Base-by-base conservation (phyloP, 371 early-diverging fungal species). In the Circinella minor region DNA sequence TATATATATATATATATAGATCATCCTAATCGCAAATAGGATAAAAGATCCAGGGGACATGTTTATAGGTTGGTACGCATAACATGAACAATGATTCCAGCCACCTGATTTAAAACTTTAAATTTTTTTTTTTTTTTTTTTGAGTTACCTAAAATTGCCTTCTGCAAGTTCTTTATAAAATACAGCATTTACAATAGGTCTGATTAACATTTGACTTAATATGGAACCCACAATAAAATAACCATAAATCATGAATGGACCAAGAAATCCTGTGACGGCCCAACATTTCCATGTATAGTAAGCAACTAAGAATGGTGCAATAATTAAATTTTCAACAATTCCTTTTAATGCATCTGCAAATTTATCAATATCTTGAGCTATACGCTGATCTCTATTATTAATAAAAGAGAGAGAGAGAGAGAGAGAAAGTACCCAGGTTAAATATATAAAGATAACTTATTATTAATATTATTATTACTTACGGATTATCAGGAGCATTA, bases 351-450 rank as follows among this genome's bases (percentile, higher is more conserved):
- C 73, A 13, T 86, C 86, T 9, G 94, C 68, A 55, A 97, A 87
- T 67, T 91, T 91, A 70, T 94, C 95, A 14, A 94, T 86, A 76
- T 97, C 98, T 73, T 95, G 95, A 6, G 96, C 86, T 55, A 96
- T 94, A 9, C 96, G 91, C 77, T 95, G 96, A 74, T 97, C 96
- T 5, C 91, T 91, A 61, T n/a, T 13, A 5, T 13, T 17, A 51
- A 51, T 51, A 14, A 57, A 62, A 36, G 9, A 11, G 57, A 57
- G 2, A 27, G 27, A 27, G 27, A 2, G 27, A 27, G 27, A 27
- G 27, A 27, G 2, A 27, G 27, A 48, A n/a, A n/a, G 27, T 17
- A n/a, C n/a, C n/a, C n/a, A 15, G 8, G 15, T 7, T 36, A 20
- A 37, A 20, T 18, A 2, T 65, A 34, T 1, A 6, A 63, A 34